Conservation (phyloP, 768 basidiomycete genomes). For the Pleurotus sapidus region DNA sequence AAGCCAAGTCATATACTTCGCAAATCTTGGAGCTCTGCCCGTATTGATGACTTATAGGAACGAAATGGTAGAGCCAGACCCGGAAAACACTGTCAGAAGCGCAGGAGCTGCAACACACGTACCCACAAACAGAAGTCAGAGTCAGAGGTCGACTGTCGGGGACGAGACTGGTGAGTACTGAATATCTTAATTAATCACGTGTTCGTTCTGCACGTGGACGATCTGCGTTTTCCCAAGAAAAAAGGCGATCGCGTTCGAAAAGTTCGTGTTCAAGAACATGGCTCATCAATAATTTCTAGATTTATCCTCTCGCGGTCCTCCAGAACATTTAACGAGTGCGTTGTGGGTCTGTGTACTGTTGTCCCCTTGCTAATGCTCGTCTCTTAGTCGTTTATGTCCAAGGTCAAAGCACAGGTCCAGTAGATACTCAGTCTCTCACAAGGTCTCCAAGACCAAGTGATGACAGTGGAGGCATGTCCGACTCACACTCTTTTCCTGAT, state of each 20-base stretch:
- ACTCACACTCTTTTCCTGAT: constrained; percentile 21
- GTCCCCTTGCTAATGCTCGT: background rate
- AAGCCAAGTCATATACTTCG: too few relatives aligned
- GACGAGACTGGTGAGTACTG: background rate
- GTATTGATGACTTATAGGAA: too few relatives aligned
- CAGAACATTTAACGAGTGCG: too few relatives aligned
- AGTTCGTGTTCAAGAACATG: background rate
- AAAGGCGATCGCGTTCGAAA: constrained; percentile 1
- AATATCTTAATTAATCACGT: too few relatives aligned
- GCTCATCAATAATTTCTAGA: background rate
- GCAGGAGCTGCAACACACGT: too few relatives aligned
- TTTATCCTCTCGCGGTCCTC: background rate
- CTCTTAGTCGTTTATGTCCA: background rate
- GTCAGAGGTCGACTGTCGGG: too few relatives aligned
- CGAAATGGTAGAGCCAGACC: too few relatives aligned
- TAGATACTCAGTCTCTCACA: constrained; percentile 4
- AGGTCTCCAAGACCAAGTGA: constrained; percentile 20
- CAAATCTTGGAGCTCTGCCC: too few relatives aligned
- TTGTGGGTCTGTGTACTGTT: background rate
- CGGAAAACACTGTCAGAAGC: too few relatives aligned
- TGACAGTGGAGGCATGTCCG: constrained; percentile 23
- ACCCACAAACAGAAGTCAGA: too few relatives aligned
- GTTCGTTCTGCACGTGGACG: background rate
- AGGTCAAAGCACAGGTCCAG: background rate
- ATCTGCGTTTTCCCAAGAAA: background rate